Evolutionary conservation across 768 basidiomycete species (phyloP).

Genomic region (Boletus rubescentipes): DNA sequence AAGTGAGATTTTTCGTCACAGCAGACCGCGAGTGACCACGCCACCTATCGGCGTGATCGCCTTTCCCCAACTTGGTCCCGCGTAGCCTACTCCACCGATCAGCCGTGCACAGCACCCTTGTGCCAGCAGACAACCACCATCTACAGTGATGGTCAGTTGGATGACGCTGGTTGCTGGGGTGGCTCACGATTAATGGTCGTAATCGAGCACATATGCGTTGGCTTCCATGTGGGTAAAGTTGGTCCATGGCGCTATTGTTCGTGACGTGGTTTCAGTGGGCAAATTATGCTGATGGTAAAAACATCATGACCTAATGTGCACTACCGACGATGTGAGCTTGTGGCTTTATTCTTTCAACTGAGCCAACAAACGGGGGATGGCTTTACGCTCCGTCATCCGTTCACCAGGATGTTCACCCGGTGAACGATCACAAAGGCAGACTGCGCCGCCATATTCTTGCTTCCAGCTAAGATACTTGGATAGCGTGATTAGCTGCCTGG

Average conservation of each 20-base stretch:
- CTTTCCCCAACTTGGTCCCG: background rate
- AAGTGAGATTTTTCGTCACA: background rate
- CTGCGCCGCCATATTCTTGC: background rate
- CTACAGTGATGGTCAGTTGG: background rate
- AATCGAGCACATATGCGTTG: background rate
- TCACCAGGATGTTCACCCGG: no score
- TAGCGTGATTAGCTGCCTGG: no score
- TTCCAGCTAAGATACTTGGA: background rate
- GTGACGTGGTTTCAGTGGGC: background rate
- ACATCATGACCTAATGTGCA: background rate
- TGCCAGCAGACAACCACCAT: background rate
- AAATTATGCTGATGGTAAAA: background rate
- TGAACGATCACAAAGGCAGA: background rate
- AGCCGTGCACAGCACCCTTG: constrained; percentile 10
- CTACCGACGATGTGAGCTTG: background rate
- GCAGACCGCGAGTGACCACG: no score
- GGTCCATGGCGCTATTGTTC: background rate
- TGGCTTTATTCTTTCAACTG: no score
- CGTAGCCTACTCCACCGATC: background rate
- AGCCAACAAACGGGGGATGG: no score
- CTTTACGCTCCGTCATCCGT: background rate
- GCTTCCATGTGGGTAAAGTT: no score
- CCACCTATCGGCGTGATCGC: background rate
- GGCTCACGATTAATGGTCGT: constrained; percentile 7
- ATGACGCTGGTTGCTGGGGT: constrained; percentile 2